phyloP scores from a whole-genome alignment of 2,329 filamentous ascomycete species.

The Penicillium thymicola region DNA sequence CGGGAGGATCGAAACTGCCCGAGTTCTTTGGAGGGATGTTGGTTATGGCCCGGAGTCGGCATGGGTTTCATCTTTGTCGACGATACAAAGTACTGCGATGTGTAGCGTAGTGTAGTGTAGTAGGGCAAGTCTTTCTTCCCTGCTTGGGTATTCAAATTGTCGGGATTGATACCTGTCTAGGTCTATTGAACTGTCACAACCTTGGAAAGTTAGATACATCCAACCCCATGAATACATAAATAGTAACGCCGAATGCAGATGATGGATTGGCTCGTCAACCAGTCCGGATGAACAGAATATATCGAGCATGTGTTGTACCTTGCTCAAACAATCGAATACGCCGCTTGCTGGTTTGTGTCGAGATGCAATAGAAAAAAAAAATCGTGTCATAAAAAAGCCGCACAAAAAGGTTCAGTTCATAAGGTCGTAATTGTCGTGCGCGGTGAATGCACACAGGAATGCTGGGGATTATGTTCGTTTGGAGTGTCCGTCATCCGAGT shows the following conservation, averaged over 20 bases:
- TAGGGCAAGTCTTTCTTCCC: neutral
- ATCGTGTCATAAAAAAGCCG: neutral
- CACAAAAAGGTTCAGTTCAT: neutral
- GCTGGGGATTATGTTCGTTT: conserved; percentile 26
- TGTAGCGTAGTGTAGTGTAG: too few relatives aligned
- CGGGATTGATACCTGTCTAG: neutral
- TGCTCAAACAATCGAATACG: neutral
- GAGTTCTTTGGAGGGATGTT: neutral
- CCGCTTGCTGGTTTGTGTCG: conserved; percentile 10
- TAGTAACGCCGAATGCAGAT: neutral
- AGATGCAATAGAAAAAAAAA: conserved; percentile 7
- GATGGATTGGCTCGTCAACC: neutral
- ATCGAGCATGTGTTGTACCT: neutral
- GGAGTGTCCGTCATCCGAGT: conserved; percentile 18
- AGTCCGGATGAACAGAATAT: neutral
- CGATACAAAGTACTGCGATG: neutral
- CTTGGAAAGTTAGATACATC: neutral
- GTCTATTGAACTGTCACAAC: neutral
- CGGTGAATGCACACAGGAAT: neutral
- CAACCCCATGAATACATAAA: neutral
- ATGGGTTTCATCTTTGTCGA: neutral
- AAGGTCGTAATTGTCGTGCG: conserved; percentile 11
- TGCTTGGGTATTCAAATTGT: neutral
- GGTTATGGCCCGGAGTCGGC: neutral
- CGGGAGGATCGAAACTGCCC: neutral